Conservation (phyloP, 2,329 filamentous ascomycete species). For the Fusarium sp. region DNA sequence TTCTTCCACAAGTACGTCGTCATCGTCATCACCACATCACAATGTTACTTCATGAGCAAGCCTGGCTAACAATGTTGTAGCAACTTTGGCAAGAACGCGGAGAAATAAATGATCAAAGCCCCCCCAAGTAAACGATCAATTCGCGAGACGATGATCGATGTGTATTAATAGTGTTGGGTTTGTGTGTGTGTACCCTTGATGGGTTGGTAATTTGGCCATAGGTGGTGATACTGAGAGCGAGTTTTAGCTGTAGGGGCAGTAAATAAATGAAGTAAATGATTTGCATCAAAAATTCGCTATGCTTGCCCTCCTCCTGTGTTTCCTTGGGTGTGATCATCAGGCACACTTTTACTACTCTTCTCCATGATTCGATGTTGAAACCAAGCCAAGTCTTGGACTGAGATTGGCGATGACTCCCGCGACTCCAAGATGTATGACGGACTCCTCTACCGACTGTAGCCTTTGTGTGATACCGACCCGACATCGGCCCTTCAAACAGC, state of each 20-base stretch:
- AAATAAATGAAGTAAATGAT: slow-evolving; percentile 15
- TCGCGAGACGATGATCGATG: slow-evolving; percentile 1
- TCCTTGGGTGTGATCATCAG: slow-evolving; percentile 15
- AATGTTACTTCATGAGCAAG: background rate
- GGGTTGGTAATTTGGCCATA: slow-evolving; percentile 6
- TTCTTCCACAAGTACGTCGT: slow-evolving; percentile 70
- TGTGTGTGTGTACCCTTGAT: background rate
- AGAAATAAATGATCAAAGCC: slow-evolving; percentile 37
- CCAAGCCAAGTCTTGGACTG: background rate
- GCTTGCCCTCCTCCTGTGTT: background rate
- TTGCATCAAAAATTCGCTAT: background rate
- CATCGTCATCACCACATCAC: slow-evolving; percentile 1
- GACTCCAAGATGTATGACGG: slow-evolving; percentile 2
- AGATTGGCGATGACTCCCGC: background rate
- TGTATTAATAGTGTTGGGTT: slow-evolving; percentile 17
- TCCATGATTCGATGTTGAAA: background rate
- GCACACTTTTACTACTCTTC: background rate
- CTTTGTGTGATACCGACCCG: background rate
- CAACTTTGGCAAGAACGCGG: slow-evolving; percentile 48
- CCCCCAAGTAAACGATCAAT: background rate
- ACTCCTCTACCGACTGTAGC: background rate
- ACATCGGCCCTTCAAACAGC: background rate
- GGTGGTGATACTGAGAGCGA: slow-evolving; percentile 22
- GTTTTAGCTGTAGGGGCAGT: slow-evolving; percentile 21
- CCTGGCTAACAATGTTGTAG: slow-evolving; percentile 30